These are phyloP conservation scores for Geotrichum histeridarum DNA, from an alignment of 1,139 yeast genomes.

Conservation along the genomic window DNA sequence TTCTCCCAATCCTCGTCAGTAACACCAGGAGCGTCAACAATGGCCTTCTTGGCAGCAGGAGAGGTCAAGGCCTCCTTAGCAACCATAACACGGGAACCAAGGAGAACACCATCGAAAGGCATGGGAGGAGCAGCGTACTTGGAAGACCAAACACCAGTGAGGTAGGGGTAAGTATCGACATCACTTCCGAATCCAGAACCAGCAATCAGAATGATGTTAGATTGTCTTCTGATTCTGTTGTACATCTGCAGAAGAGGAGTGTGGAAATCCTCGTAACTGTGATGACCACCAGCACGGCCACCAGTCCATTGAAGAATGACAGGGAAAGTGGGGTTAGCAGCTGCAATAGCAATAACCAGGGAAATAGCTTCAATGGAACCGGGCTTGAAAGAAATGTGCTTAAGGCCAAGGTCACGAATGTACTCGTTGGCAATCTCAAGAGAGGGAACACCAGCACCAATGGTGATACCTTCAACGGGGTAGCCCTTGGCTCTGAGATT, in stretches of 20 bases:
- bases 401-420: slow-evolving; percentile 84
- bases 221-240: slow-evolving; percentile 84
- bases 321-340: slow-evolving; percentile 93
- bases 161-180: slow-evolving; percentile 93
- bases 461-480: slow-evolving; percentile 92
- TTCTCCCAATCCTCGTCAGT: slow-evolving; percentile 85
- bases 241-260: slow-evolving; percentile 95
- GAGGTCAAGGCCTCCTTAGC: slow-evolving; percentile 96
- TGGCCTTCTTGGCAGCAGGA: slow-evolving; percentile 87
- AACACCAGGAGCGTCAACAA: slow-evolving; percentile 87
- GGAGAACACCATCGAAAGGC: slow-evolving; percentile 97
- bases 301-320: slow-evolving; percentile 99
- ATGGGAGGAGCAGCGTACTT: slow-evolving; percentile 86
- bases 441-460: slow-evolving; percentile 99
- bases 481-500: slow-evolving; percentile 84
- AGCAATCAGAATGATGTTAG: slow-evolving; percentile 84
- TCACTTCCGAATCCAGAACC: slow-evolving; percentile 98
- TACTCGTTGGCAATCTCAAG: slow-evolving; percentile 95
- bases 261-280: slow-evolving; percentile 97
- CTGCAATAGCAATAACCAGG: slow-evolving; percentile 84
- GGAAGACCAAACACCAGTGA: slow-evolving; percentile 93
- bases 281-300: slow-evolving; percentile 99
- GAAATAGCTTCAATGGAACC: slow-evolving; percentile 92
- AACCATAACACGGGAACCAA: slow-evolving; percentile 96
- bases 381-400: slow-evolving; percentile 94